phyloP scores from a whole-genome alignment of 1,139 yeast species.

The Saccharomyces pastorianus region DNA sequence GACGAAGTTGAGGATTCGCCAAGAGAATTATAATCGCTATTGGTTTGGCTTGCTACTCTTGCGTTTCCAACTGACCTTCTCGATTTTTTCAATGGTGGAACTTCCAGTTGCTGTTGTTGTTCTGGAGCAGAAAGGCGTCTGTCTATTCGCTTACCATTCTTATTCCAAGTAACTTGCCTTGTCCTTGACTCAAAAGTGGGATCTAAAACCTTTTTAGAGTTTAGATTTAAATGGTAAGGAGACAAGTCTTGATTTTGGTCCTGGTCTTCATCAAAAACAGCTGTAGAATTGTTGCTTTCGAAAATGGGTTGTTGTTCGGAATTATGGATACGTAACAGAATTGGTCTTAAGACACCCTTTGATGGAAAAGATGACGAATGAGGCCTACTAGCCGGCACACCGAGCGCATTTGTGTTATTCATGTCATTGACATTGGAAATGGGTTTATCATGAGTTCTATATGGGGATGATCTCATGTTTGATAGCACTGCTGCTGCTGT shows the following conservation, averaged over 20 bases:
- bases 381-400: slow-evolving; percentile 15
- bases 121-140: slow-evolving; percentile 17
- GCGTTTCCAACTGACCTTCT: background rate
- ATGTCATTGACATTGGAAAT: background rate
- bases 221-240: slow-evolving; percentile 1
- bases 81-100: background rate
- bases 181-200: background rate
- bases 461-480: slow-evolving; percentile 31
- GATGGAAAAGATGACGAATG: slow-evolving; percentile 21
- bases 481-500: slow-evolving; percentile 30
- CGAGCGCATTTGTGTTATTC: slow-evolving; percentile 3
- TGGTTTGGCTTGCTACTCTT: background rate
- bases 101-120: slow-evolving; percentile 3
- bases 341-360: slow-evolving; percentile 18
- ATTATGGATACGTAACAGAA: slow-evolving; percentile 13
- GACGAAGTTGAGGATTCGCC: background rate
- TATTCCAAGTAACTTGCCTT: slow-evolving; percentile 29
- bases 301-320: background rate
- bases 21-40: background rate
- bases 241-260: slow-evolving; percentile 6
- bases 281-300: slow-evolving; percentile 9
- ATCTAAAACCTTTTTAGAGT: background rate
- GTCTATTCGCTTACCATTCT: slow-evolving; percentile 28
- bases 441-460: slow-evolving; percentile 7
- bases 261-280: slow-evolving; percentile 15